Base-by-base conservation (phyloP, 2,329 filamentous ascomycete species). In the Teratosphaeriaceae sp. region DNA sequence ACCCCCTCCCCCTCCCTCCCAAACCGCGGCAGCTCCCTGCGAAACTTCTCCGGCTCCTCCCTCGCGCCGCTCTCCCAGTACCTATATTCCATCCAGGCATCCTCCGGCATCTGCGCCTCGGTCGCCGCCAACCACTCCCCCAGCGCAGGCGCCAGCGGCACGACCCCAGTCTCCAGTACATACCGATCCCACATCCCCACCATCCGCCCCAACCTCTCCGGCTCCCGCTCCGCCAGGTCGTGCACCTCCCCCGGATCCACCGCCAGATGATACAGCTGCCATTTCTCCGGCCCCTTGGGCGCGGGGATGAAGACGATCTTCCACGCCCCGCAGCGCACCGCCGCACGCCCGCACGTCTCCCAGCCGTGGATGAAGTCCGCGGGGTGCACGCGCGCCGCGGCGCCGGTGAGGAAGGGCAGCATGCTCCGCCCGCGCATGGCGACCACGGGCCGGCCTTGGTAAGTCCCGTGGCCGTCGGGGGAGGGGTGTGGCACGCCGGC, bases 71-170 rank as follows among this genome's bases (percentile, higher is more conserved):
- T 65, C 46, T 75, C 73, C 77, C 77, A 82, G 50, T 80, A 81
- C 59, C 80, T 76, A 57, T 79, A 80, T 62, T 81, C 77, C 63
- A 81, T 80, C n/a, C 76, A 80, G 5, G 72, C 75, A 54, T 80
- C 78, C 58, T 82, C 76, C 0, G 73, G 74, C 78, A 81, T 81
- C 66, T 81, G 77, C 46, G 73, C 76, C 59, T 82, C 78, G 52
- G 74, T 78, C 0, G 76, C 77, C 44, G 74, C 74, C 40, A 82
- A 64, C 64, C 74, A 81, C 2, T 72, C 63, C 0, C 78, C 78
- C 33, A 80, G 58, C 47, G 76, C 77, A 1, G 75, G 78, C 39
- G 73, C 74, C 30, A 80, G 60, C 20, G 76, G 76, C n/a, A 79
- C 66, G 1, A 80, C 75, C 2, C 77, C 77, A 0, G 73, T 77